Evolutionary conservation across 2,329 filamentous ascomycete species (phyloP), one percentile per base, ranked within the genome.

Genomic region (Fusarium drepaniforme): DNA sequence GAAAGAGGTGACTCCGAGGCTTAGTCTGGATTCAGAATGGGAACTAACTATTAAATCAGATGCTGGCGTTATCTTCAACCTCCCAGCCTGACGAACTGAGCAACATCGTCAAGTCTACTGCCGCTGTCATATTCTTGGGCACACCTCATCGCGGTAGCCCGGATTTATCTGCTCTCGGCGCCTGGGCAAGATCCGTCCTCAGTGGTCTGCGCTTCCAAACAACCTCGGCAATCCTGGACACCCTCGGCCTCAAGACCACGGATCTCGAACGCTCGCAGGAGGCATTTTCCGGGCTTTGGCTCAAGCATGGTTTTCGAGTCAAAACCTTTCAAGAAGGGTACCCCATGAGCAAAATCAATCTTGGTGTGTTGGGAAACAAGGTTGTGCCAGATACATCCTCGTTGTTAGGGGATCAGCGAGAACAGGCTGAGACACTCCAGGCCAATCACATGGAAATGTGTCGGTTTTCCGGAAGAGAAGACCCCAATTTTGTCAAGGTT

Each of bases 121-220:
- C 53, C 0, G 81, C 79, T 3, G 57, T 83, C 2, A 42, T 84
- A 0, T 84, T 84, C 38, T 79, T 84, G 13, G 82, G 82, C 0
- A 83, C 82, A 0, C 82, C 82, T 0, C 82, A 84, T 59, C 65
- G 73, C 75, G 82, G 65, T 1, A 71, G 35, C 62, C 79, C 5
- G 70, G 81, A 65, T 75, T 77, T 28, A 56, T 78, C 53, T 57
- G 73, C 23, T 2, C 75, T 51, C 4, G 73, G 72, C 0, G 66
- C 74, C 15, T 37, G 35, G 60, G 69, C 60, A 3, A 25, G 70
- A 8, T 66, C 69, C 0, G 8, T 82, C 0, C 71, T 82, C 1
- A 74, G 70, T 13, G 38, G 77, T 16, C 8, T 76, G 3, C 66
- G 75, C 8, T 67, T 61, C 33, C 75, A 57, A 18, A 71, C 57